Evolutionary conservation across 257 asterid species (phyloP).

Genomic region (Solanum okadae): DNA sequence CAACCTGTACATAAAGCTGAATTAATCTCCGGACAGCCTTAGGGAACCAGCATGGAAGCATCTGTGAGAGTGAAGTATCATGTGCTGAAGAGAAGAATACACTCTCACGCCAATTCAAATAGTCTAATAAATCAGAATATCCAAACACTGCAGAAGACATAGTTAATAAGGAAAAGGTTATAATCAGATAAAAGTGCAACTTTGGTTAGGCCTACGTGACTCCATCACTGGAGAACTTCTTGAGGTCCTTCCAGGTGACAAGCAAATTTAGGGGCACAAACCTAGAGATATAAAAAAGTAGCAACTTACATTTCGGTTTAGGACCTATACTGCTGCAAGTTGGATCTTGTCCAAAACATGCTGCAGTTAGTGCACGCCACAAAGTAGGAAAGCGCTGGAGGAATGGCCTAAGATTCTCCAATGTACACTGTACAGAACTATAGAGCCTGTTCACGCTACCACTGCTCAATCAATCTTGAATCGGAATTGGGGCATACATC

Average conservation of each 20-base stretch:
- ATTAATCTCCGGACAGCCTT: conserved; percentile 89
- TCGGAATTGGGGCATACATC: conserved; percentile 82
- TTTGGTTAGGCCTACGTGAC: neutral
- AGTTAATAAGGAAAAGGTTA: conserved; percentile 3
- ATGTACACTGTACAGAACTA: conserved; percentile 86
- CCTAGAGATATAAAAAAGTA: conserved; percentile 4
- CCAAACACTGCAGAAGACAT: conserved; percentile 44
- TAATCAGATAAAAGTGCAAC: conserved; percentile 6
- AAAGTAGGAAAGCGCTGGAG: conserved; percentile 86
- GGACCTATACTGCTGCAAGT: conserved; percentile 36
- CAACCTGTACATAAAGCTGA: conserved; percentile 90
- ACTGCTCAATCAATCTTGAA: conserved; percentile 90
- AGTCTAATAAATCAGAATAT: conserved; percentile 73
- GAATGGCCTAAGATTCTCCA: conserved; percentile 92
- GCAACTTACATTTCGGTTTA: conserved; percentile 47
- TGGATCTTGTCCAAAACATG: conserved; percentile 88
- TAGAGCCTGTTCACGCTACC: conserved; percentile 84
- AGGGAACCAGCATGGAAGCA: conserved; percentile 96
- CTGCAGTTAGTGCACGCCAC: conserved; percentile 75
- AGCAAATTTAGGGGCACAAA: neutral
- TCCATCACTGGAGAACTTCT: neutral
- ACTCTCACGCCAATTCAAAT: conserved; percentile 92
- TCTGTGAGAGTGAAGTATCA: conserved; percentile 89
- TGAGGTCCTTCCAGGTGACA: neutral
- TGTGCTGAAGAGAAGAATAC: conserved; percentile 80